Evolutionary conservation across 768 basidiomycete genomes (phyloP).

Genomic region (Strobilomyces confusus): DNA sequence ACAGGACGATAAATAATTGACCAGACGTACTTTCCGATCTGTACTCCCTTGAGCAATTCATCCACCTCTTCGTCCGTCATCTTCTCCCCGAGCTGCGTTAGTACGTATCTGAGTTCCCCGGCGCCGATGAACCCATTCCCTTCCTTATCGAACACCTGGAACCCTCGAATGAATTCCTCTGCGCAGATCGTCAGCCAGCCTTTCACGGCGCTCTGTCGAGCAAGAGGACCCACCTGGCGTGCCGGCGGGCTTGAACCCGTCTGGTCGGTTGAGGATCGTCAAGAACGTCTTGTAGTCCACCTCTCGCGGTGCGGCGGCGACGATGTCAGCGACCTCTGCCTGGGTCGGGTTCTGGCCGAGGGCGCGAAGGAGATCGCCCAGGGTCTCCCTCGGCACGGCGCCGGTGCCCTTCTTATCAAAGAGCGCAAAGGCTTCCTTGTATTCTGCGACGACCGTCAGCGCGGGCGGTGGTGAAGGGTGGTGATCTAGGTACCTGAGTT

Average conservation of each 20-base stretch:
- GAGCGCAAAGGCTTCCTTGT: conserved; percentile 95
- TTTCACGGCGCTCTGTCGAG: not conserved
- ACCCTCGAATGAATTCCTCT: conserved; percentile 99
- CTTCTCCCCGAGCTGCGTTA: conserved; percentile 97
- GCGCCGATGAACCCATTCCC: conserved; percentile 70
- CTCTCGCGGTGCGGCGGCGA: conserved; percentile 67
- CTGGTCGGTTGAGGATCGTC: conserved; percentile 87
- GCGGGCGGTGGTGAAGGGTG: not conserved
- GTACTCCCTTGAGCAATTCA: conserved; percentile 93
- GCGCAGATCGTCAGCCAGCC: conserved; percentile 4
- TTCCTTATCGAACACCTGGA: conserved; percentile 94
- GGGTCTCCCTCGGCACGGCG: conserved; percentile 77
- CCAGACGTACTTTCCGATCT: conserved; percentile 78
- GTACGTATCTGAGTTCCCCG: conserved; percentile 69
- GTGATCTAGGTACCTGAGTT: conserved; percentile 42
- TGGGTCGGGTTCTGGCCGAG: conserved; percentile 99
- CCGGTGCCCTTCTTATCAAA: conserved; percentile 97
- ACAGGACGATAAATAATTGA: not conserved
- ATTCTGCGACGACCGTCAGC: conserved; percentile 51
- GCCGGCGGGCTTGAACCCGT: conserved; percentile 96
- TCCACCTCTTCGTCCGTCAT: conserved; percentile 98
- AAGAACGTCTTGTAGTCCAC: conserved; percentile 94
- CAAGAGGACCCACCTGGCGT: conserved; percentile 67
- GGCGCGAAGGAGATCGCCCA: conserved; percentile 91
- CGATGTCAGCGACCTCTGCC: conserved; percentile 88